phyloP scores from a whole-genome alignment of 1,284 basidiomycete genomes.

The Peniophora sp. region DNA sequence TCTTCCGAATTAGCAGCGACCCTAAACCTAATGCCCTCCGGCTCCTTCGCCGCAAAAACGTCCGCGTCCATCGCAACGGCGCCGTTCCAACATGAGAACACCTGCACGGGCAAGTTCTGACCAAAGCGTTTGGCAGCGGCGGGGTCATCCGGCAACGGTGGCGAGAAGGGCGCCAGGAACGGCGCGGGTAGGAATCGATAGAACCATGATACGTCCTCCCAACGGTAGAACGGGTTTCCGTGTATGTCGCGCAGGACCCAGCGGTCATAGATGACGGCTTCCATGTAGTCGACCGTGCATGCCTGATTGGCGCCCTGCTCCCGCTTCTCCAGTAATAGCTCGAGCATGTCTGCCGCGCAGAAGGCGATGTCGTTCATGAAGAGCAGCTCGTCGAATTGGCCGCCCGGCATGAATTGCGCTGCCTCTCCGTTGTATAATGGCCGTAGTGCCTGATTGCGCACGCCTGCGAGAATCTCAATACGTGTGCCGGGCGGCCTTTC shows the following conservation, averaged over 20 bases:
- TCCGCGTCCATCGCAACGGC: constrained; percentile 24
- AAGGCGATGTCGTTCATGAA: constrained; percentile 35
- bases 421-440: constrained; percentile 22
- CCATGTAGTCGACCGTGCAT: constrained; percentile 32
- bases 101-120: constrained; percentile 26
- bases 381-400: constrained; percentile 25
- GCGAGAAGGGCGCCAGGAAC: constrained; percentile 13
- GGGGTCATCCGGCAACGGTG: constrained; percentile 15
- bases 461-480: constrained; percentile 26
- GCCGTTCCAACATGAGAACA: constrained; percentile 29
- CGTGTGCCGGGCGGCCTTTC: constrained; percentile 12
- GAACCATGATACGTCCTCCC: constrained; percentile 6
- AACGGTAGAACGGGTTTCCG: constrained; percentile 18
- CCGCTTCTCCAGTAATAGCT: constrained; percentile 29
- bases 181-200: constrained; percentile 9
- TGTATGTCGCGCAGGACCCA: constrained; percentile 32
- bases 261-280: constrained; percentile 31
- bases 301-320: constrained; percentile 29
- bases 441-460: constrained; percentile 29
- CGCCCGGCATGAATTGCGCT: constrained; percentile 11
- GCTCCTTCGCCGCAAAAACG: constrained; percentile 10
- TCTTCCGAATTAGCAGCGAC: constrained; percentile 13
- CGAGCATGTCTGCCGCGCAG: constrained; percentile 28
- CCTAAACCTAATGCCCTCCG: constrained; percentile 10
- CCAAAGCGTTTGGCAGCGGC: constrained; percentile 20